Evolutionary conservation across 208 protist species (phyloP), one percentile per base, ranked within the genome.

Genomic region (Leishmania turanica): DNA sequence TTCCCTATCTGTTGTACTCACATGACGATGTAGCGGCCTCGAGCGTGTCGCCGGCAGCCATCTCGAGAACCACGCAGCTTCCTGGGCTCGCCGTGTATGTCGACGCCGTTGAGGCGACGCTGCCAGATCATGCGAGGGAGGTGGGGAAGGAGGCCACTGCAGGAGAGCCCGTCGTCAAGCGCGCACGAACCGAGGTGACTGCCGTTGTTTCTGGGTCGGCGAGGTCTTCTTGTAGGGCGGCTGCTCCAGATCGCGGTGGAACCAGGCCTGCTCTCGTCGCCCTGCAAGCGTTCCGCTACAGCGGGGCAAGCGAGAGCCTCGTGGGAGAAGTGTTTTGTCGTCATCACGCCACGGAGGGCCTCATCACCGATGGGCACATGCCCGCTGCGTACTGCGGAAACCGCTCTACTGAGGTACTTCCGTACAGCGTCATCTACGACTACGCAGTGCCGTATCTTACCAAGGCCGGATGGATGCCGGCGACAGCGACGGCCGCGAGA

Each of bases 351-450:
- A 90, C 92, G 37, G 90, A 95, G 72, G 80, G 79, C 37, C 86
- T 97, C 58, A 77, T 92, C 51, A 90, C 80, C 24, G 78, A 88
- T 27, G 80, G 79, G 19, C 64, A 81, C 69, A 84, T 95, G 27
- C 92, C 92, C 15, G 56, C 83, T 27, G 82, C 80, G 56, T 96
- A 95, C 85, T 91, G 90, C 77, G 93, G 89, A 79, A 97, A 96
- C 81, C 87, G 82, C 51, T 88, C 88, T n/a, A 88, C 82, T 13
- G 83, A 83, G 15, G 83, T 95, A 27, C 80, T 96, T n/a, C 95
- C 84, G 9, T 97, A 95, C 80, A 78, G 85, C 40, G 87, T 97
- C 45, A 82, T 97, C 68, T 94, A 95, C 80, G 90, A 94, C 66
- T 91, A 96, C 80, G 94, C 92, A 11, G 27, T 90, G 19, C 94